A percentile compares a stretch with the other conserved stretches of the same genome.
Conservation (phyloP, 768 basidiomycete genomes). For the Amanita rubescens region DNA sequence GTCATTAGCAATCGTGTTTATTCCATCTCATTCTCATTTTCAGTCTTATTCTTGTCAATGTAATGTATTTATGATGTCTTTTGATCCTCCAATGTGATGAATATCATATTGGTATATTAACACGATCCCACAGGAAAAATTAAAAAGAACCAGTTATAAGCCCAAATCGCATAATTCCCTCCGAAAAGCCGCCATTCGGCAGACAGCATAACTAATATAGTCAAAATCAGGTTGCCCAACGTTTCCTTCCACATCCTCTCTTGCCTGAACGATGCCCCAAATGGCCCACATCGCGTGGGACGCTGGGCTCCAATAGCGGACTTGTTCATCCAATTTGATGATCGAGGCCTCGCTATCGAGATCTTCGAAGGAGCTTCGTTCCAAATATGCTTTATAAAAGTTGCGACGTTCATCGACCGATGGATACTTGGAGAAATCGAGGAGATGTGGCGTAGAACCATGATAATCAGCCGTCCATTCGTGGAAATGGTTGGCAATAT, state of each 20-base stretch:
- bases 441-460: constrained; percentile 55
- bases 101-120: neutral
- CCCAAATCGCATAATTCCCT: constrained; percentile 45
- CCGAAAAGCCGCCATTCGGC: constrained; percentile 59
- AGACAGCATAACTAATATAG: constrained; percentile 75
- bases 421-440: constrained; percentile 64
- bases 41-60: constrained; percentile 17
- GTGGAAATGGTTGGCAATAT: constrained; percentile 95
- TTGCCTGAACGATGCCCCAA: constrained; percentile 91
- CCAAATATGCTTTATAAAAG: constrained; percentile 82
- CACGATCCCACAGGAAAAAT: neutral
- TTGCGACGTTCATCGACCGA: constrained; percentile 62
- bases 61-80: constrained; percentile 4
- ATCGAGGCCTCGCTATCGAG: constrained; percentile 18
- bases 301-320: constrained; percentile 83
- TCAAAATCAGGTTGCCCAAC: constrained; percentile 75
- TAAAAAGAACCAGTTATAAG: constrained; percentile 11
- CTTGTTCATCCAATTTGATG: constrained; percentile 67
- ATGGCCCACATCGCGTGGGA: constrained; percentile 90
- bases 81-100: neutral
- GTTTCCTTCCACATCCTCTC: constrained; percentile 57
- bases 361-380: constrained; percentile 31
- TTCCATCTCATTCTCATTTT: constrained; percentile 34
- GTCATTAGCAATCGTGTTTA: constrained; percentile 36
- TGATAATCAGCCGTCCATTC: constrained; percentile 97